phyloP scores from a whole-genome alignment of 2,329 filamentous ascomycete genomes.

The Cladobotryum protrusum region DNA sequence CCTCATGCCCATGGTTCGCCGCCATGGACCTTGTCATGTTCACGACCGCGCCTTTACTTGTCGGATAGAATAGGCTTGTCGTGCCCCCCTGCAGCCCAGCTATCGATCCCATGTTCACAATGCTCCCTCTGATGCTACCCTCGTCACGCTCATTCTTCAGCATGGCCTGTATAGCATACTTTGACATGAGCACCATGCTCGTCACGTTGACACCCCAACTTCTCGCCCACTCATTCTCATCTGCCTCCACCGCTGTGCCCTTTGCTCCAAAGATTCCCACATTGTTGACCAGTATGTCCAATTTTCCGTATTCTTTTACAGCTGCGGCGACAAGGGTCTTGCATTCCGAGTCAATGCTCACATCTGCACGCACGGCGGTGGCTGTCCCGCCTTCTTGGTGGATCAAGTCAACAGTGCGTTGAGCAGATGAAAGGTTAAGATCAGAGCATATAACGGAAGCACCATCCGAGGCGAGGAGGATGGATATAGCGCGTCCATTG shows the following conservation, averaged over 20 bases:
- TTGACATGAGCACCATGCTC: constrained; percentile 60
- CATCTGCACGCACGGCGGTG: constrained; percentile 43
- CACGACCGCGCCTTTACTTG: constrained; percentile 42
- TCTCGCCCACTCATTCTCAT: constrained; percentile 51
- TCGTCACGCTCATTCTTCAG: constrained; percentile 35
- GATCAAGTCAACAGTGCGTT: constrained; percentile 49
- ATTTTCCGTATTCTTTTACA: constrained; percentile 42
- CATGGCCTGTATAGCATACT: constrained; percentile 57
- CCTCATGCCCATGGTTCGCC: constrained; percentile 38
- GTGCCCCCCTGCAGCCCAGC: constrained; percentile 47
- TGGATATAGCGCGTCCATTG: constrained; percentile 52
- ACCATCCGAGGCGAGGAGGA: constrained; percentile 54
- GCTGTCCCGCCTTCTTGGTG: constrained; percentile 33
- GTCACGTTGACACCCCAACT: constrained; percentile 56
- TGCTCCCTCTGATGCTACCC: constrained; percentile 40
- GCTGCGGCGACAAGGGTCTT: constrained; percentile 35
- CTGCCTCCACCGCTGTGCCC: constrained; percentile 55
- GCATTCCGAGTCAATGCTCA: constrained; percentile 50
- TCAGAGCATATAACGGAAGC: constrained; percentile 55
- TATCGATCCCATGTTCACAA: constrained; percentile 59
- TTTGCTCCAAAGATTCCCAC: constrained; percentile 55
- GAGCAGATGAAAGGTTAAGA: constrained; percentile 40
- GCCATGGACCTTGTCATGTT: constrained; percentile 49
- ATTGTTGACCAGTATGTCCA: constrained; percentile 60
- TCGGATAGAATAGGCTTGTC: constrained; percentile 40